phyloP scores from a whole-genome alignment of 495 filamentous ascomycete genomes.

The Amphirosellinia nigrospora region DNA sequence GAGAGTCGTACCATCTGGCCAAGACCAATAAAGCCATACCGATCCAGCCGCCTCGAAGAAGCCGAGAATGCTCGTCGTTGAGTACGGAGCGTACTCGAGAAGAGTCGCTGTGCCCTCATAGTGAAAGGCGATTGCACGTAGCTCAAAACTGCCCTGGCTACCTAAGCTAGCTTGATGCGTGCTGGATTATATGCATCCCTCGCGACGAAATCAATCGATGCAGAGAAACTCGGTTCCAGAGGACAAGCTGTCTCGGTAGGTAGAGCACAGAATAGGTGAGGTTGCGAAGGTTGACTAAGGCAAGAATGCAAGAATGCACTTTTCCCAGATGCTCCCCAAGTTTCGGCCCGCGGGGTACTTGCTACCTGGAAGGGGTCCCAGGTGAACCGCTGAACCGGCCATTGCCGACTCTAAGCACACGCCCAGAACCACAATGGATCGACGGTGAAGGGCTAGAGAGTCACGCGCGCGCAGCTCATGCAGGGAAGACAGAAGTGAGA shows the following conservation, averaged over 20 bases:
- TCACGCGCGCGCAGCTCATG: conserved; percentile 17
- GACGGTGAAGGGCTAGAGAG: background rate
- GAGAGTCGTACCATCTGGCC: conserved; percentile 77
- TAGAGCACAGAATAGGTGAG: background rate
- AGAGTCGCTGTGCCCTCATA: conserved; percentile 43
- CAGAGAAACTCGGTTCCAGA: background rate
- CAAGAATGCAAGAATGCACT: background rate
- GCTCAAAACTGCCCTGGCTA: conserved; percentile 10
- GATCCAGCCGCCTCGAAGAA: conserved; percentile 60
- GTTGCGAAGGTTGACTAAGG: background rate
- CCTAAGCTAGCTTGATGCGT: conserved; percentile 2
- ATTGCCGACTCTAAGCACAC: conserved; percentile 39
- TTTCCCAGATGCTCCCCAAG: conserved; percentile 14
- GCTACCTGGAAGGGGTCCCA: conserved; percentile 25
- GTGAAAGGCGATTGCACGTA: conserved; percentile 17
- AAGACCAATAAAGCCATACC: conserved; percentile 84
- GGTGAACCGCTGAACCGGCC: conserved; percentile 29
- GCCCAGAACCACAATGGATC: conserved; percentile 26
- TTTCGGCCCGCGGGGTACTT: conserved; percentile 34
- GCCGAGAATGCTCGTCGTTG: conserved; percentile 62
- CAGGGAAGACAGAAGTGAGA: background rate
- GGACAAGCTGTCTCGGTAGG: background rate
- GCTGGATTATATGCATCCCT: background rate
- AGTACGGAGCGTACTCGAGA: conserved; percentile 36
- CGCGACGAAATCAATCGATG: background rate